Evolutionary conservation across 305 asterid species (phyloP).

Genomic region (Fraxinus floribunda): DNA sequence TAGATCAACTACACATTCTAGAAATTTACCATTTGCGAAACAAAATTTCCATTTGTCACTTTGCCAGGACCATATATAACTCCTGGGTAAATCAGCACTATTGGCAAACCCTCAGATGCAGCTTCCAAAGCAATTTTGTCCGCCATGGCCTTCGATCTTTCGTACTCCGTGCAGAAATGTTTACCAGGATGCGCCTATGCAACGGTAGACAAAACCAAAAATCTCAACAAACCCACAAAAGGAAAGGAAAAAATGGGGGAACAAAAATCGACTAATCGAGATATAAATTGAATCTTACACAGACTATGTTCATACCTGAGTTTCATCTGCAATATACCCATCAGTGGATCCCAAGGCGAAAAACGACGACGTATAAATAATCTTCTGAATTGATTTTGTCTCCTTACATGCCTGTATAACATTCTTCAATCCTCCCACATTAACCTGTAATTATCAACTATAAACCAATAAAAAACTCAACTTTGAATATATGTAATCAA

Average conservation of each 20-base stretch:
- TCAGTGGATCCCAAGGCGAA: conserved; percentile 88
- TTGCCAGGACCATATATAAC: conserved; percentile 91
- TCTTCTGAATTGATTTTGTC: conserved; percentile 56
- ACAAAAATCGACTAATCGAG: neutral
- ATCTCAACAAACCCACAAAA: neutral
- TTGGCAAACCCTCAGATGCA: conserved; percentile 69
- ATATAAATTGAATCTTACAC: neutral
- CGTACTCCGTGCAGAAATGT: conserved; percentile 75
- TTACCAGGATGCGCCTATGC: conserved; percentile 64
- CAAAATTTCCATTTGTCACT: conserved; percentile 68
- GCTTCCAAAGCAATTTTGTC: conserved; percentile 84
- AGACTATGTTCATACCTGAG: conserved; percentile 45
- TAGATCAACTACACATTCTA: neutral
- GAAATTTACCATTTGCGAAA: conserved; percentile 68
- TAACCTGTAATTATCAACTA: conserved; percentile 44
- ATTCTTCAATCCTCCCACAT: conserved; percentile 85
- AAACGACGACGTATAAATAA: conserved; percentile 81
- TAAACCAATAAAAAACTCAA: neutral
- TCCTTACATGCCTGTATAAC: conserved; percentile 67
- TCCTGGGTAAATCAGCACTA: conserved; percentile 86
- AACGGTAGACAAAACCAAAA: neutral
- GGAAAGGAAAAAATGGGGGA: neutral
- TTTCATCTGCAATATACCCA: conserved; percentile 73
- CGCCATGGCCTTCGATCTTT: conserved; percentile 75
- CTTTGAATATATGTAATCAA: conserved; percentile 8